Conservation (phyloP, 1,284 basidiomycete genomes). For the Rhodotorula mucilaginosa region DNA sequence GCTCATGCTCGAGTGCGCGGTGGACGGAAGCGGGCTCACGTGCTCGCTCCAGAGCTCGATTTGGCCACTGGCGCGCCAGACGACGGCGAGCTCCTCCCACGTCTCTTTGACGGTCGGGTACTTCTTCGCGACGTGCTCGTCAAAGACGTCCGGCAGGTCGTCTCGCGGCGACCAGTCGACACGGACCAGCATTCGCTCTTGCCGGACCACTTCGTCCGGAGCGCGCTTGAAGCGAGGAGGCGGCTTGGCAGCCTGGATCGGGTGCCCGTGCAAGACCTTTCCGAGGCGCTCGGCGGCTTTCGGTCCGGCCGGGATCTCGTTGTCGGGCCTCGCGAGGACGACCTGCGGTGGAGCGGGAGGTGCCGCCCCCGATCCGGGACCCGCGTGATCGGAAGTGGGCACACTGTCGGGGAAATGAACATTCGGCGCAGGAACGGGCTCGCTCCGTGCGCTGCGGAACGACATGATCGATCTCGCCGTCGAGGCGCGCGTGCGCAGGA, state of each 20-base stretch:
- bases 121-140: conserved; percentile 39
- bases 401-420: conserved; percentile 17
- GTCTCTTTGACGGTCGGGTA: conserved; percentile 27
- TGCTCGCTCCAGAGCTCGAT: conserved; percentile 41
- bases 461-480: not conserved
- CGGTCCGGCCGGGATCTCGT: not conserved
- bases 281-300: conserved; percentile 1
- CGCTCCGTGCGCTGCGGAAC: not conserved
- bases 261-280: not conserved
- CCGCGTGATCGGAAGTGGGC: not conserved
- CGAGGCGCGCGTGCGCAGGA: conserved; percentile 1
- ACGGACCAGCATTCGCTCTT: conserved; percentile 38
- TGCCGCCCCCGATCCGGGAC: conserved; percentile 25
- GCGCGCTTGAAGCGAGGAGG: conserved; percentile 1
- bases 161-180: conserved; percentile 37
- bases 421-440: not conserved
- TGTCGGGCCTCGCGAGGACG: conserved; percentile 36
- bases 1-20: not conserved
- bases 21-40: conserved; percentile 14
- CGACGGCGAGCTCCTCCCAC: conserved; percentile 42
- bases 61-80: conserved; percentile 33
- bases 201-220: conserved; percentile 19
- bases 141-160: conserved; percentile 35
- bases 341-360: conserved; percentile 28
- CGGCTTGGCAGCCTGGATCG: not conserved